Percentiles rank a stretch among this genome's conserved stretches.
phyloP scores from a whole-genome alignment of 169 alveolate species.

The Babesia sp. region DNA sequence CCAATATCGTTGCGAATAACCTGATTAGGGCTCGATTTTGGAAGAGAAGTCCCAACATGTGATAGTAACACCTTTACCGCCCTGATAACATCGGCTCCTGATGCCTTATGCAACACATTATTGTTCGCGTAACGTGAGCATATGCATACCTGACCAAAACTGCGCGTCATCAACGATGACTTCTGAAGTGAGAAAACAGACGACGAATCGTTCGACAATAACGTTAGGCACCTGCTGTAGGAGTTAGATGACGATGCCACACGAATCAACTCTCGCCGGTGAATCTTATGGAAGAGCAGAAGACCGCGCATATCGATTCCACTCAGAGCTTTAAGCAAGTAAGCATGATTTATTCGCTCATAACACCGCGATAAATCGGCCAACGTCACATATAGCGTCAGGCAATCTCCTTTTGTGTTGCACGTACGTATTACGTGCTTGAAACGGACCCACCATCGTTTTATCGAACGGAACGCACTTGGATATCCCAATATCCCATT shows the following conservation, averaged over 20 bases:
- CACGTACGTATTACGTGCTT: not conserved
- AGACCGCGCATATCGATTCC: slow-evolving; percentile 7
- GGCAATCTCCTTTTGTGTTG: not conserved
- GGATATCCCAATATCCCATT: slow-evolving; percentile 55
- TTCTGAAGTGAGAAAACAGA: not conserved
- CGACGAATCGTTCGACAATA: slow-evolving; percentile 1
- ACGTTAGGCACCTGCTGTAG: slow-evolving; percentile 13
- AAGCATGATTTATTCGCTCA: slow-evolving; percentile 49
- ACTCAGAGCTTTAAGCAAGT: slow-evolving; percentile 23
- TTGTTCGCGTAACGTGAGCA: slow-evolving; percentile 2
- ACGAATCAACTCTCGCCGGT: slow-evolving; percentile 35
- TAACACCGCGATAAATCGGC: slow-evolving; percentile 66
- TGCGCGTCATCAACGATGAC: slow-evolving; percentile 2
- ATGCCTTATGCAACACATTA: not conserved
- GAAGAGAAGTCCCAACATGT: slow-evolving; percentile 15
- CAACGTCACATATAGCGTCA: slow-evolving; percentile 31
- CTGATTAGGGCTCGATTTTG: slow-evolving; percentile 11
- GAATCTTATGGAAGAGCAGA: slow-evolving; percentile 13
- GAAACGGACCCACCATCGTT: slow-evolving; percentile 63
- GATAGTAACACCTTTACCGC: slow-evolving; percentile 32
- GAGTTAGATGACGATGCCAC: slow-evolving; percentile 48
- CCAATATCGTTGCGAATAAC: slow-evolving; percentile 27
- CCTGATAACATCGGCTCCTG: slow-evolving; percentile 31
- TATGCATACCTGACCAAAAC: slow-evolving; percentile 23
- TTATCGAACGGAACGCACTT: slow-evolving; percentile 29